phyloP scores from a whole-genome alignment of 371 early-diverging fungal species.

The Nosema granulosis region DNA sequence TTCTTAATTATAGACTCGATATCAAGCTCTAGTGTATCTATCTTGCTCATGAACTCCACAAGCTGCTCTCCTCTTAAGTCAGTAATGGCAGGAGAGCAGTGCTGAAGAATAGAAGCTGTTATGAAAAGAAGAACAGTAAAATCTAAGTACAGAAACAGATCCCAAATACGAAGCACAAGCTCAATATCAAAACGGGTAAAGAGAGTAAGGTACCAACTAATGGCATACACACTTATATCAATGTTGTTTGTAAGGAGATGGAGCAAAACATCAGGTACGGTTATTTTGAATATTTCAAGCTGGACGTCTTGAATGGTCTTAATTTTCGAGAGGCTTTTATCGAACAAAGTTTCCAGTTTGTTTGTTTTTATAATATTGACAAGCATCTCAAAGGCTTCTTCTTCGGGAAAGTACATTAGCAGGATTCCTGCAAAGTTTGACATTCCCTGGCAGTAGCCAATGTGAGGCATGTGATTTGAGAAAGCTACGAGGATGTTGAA shows the following conservation, averaged over 20 bases:
- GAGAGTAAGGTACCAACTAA: conserved; percentile 68
- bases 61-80: conserved; percentile 47
- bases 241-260: conserved; percentile 47
- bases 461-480: conserved; percentile 60
- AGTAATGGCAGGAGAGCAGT: conserved; percentile 23
- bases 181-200: conserved; percentile 65
- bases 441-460: conserved; percentile 69
- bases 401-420: conserved; percentile 64
- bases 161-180: conserved; percentile 61
- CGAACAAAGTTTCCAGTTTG: conserved; percentile 64
- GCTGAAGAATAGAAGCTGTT: conserved; percentile 60
- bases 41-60: conserved; percentile 47
- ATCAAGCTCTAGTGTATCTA: conserved; percentile 47
- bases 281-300: conserved; percentile 48
- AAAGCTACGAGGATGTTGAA: conserved; percentile 66
- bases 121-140: conserved; percentile 63
- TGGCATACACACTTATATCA: conserved; percentile 52
- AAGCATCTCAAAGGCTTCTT: conserved; percentile 63
- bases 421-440: conserved; percentile 64
- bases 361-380: conserved; percentile 56
- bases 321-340: conserved; percentile 60
- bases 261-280: conserved; percentile 59
- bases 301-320: conserved; percentile 61
- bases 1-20: conserved; percentile 46
- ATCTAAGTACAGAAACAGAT: conserved; percentile 63